A percentile compares a stretch with the other conserved stretches of the same genome.
phyloP scores from a whole-genome alignment of 352 stramenopile genomes.

The Globisporangium recalcitrans region DNA sequence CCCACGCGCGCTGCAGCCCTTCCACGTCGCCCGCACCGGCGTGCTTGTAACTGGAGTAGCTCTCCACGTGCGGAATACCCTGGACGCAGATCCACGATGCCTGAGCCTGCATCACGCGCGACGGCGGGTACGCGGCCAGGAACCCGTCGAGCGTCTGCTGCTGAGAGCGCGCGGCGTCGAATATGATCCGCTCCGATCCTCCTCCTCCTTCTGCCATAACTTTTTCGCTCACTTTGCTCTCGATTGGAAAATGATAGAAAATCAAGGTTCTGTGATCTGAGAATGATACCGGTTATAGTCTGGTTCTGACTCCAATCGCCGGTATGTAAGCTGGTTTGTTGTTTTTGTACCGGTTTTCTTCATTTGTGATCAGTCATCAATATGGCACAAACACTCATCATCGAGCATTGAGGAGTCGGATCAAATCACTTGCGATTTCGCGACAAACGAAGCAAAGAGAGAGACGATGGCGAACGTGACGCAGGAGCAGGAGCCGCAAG shows the following conservation, averaged over 20 bases:
- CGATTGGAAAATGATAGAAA: too few relatives aligned
- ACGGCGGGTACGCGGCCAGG: slow-evolving; percentile 6
- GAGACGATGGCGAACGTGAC: slow-evolving; percentile 16
- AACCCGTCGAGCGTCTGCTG: slow-evolving; percentile 9
- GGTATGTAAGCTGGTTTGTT: too few relatives aligned
- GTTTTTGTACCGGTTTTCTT: too few relatives aligned
- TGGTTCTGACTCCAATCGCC: too few relatives aligned
- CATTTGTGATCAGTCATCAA: too few relatives aligned
- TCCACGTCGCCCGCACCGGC: not conserved
- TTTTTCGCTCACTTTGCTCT: too few relatives aligned
- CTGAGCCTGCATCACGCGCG: not conserved
- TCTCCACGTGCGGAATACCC: not conserved
- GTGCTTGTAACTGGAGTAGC: not conserved
- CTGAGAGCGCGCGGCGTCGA: not conserved
- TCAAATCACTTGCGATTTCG: not conserved
- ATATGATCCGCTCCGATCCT: slow-evolving; percentile 9
- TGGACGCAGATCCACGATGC: slow-evolving; percentile 14
- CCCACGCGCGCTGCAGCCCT: slow-evolving; percentile 7
- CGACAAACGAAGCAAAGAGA: not conserved
- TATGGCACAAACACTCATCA: not conserved
- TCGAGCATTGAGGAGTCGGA: not conserved
- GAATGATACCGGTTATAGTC: too few relatives aligned
- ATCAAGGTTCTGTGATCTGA: too few relatives aligned
- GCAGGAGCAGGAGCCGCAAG: slow-evolving; percentile 22
- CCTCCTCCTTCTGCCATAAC: too few relatives aligned